A percentile compares a stretch with the other conserved stretches of the same genome.
Conservation (phyloP, 2,329 filamentous ascomycete genomes). For the Monosporascus sp. region DNA sequence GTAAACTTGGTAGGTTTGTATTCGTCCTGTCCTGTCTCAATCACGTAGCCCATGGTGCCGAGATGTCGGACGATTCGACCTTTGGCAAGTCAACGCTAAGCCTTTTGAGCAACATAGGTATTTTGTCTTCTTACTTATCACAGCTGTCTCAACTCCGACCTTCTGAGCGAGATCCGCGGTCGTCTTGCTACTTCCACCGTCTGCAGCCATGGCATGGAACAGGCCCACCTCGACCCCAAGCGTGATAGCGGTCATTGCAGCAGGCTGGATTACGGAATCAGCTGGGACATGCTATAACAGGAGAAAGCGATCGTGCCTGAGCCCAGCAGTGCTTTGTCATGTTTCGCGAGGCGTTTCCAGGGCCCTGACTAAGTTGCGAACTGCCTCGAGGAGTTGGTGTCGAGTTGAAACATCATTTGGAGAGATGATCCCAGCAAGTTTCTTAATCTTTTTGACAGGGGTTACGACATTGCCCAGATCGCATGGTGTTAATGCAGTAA, state of each 20-base stretch:
- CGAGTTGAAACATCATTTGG: constrained; percentile 13
- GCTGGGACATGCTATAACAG: too few relatives aligned
- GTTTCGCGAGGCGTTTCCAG: constrained; percentile 43
- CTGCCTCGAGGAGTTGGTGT: constrained; percentile 27
- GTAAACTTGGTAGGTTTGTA: constrained; percentile 29
- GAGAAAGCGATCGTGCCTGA: constrained; percentile 23
- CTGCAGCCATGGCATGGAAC: constrained; percentile 28
- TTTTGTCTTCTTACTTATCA: constrained; percentile 9
- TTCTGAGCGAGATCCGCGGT: constrained; percentile 25
- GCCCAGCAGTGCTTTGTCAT: constrained; percentile 43
- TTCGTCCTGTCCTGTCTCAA: constrained; percentile 25
- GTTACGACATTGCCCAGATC: constrained; percentile 2
- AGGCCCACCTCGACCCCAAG: constrained; percentile 31
- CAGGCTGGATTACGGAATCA: neutral
- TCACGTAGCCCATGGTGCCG: constrained; percentile 28
- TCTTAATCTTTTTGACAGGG: constrained; percentile 4
- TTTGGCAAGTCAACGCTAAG: too few relatives aligned
- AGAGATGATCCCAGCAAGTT: neutral
- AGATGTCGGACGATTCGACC: constrained; percentile 29
- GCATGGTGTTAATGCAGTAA: neutral
- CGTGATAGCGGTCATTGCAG: constrained; percentile 17
- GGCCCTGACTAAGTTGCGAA: constrained; percentile 27
- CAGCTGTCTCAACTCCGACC: constrained; percentile 15
- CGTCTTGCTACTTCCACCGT: constrained; percentile 25
- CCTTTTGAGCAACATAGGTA: too few relatives aligned